These are phyloP conservation scores for Diaporthe helianthi DNA, from an alignment of 2,329 filamentous ascomycete genomes.

Conservation along the genomic window DNA sequence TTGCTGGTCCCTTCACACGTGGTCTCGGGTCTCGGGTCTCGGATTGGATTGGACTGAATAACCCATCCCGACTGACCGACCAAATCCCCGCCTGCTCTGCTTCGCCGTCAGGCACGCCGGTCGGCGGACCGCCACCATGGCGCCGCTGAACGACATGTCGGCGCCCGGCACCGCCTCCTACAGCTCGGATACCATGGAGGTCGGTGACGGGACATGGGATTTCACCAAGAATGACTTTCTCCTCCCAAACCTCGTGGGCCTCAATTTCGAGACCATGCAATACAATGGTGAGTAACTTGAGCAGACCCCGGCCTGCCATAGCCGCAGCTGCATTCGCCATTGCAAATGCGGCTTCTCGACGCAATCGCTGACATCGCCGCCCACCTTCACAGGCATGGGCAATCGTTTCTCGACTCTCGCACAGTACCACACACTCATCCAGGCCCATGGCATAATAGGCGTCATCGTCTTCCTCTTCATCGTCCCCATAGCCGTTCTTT, in stretches of 20 bases:
- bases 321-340: neutral
- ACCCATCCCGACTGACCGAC: neutral
- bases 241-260: constrained; percentile 76
- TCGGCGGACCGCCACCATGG: constrained; percentile 58
- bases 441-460: constrained; percentile 75
- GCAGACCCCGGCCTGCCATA: neutral
- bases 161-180: constrained; percentile 77
- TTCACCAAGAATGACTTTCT: constrained; percentile 78
- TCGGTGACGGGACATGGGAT: constrained; percentile 87
- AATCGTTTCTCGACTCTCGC: constrained; percentile 75
- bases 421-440: constrained; percentile 75
- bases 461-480: constrained; percentile 77
- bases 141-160: constrained; percentile 67
- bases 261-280: constrained; percentile 82
- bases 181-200: constrained; percentile 74
- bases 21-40: neutral
- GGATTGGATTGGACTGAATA: neutral
- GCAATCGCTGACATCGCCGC: constrained; percentile 30
- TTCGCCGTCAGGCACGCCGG: constrained; percentile 36
- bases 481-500: constrained; percentile 76
- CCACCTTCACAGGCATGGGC: constrained; percentile 70
- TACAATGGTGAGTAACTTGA: constrained; percentile 72
- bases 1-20: neutral
- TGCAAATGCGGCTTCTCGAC: no score
- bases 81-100: constrained; percentile 12